These are phyloP conservation scores for Saccharomyces hybrid DNA, from an alignment of 1,139 yeast genomes.

Conservation along the genomic window DNA sequence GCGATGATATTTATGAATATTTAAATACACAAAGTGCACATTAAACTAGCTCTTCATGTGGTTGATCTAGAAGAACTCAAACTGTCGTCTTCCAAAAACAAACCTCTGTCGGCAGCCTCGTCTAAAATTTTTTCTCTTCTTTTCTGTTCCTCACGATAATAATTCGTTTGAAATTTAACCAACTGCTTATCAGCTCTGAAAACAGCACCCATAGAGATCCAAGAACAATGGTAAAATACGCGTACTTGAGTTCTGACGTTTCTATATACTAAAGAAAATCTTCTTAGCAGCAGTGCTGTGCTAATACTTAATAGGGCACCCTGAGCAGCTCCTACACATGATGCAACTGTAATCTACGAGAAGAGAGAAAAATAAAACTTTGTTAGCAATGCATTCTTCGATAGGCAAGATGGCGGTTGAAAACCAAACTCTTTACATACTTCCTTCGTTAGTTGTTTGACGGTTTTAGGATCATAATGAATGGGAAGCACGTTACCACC, in stretches of 20 bases:
- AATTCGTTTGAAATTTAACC: slow-evolving; percentile 30
- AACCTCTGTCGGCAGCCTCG: slow-evolving; percentile 38
- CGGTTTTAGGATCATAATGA: slow-evolving; percentile 32
- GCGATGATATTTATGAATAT: background rate
- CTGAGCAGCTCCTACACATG: slow-evolving; percentile 34
- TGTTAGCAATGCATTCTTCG: background rate
- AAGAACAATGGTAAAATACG: slow-evolving; percentile 35
- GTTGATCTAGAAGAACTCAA: background rate
- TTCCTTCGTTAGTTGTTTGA: slow-evolving; percentile 27
- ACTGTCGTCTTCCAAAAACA: slow-evolving; percentile 33
- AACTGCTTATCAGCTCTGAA: slow-evolving; percentile 36
- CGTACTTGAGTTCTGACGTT: slow-evolving; percentile 34
- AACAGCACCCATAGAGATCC: slow-evolving; percentile 36
- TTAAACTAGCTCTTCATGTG: background rate
- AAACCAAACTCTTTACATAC: slow-evolving; percentile 7
- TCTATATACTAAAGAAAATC: slow-evolving; percentile 31
- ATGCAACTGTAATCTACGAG: slow-evolving; percentile 29
- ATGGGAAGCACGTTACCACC: slow-evolving; percentile 27
- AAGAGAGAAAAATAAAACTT: background rate
- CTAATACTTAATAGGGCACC: slow-evolving; percentile 34
- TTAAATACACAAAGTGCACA: background rate
- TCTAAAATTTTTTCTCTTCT: slow-evolving; percentile 33
- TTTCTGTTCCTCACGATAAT: slow-evolving; percentile 27
- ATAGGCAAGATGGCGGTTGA: no score
- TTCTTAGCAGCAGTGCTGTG: slow-evolving; percentile 28